These are phyloP conservation scores for Salix caprea DNA, from an alignment of 345 rosid genomes.

Conservation along the genomic window DNA sequence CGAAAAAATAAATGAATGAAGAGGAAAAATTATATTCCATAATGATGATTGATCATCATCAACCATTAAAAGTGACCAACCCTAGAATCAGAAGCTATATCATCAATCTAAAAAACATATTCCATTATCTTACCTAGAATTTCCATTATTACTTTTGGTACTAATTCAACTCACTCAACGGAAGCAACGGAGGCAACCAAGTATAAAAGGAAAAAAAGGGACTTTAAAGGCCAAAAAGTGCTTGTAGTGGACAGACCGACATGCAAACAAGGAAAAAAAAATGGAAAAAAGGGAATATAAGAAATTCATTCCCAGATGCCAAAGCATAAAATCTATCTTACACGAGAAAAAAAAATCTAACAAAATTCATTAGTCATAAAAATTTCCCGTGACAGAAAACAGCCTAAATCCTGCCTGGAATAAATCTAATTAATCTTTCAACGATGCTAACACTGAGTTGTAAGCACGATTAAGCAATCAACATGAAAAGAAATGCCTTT, in stretches of 20 bases:
- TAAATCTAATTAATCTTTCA: neutral
- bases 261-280: neutral
- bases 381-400: neutral
- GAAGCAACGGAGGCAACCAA: slow-evolving; percentile 1
- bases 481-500: neutral
- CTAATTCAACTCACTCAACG: neutral
- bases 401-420: neutral
- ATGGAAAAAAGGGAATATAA: too few species aligned
- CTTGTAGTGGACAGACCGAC: slow-evolving; percentile 8
- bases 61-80: neutral
- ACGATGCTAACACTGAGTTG: neutral
- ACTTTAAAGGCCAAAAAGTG: slow-evolving; percentile 8
- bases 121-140: neutral
- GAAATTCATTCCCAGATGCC: neutral
- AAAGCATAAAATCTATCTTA: neutral
- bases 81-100: neutral
- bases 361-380: neutral
- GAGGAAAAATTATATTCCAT: neutral
- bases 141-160: neutral
- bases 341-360: neutral
- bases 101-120: neutral
- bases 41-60: neutral
- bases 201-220: neutral
- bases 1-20: neutral
- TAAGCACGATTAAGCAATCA: neutral